Percentiles rank a stretch among this genome's conserved stretches.
These are phyloP conservation scores for Digitaria exilis DNA, from an alignment of 202 grass and related monocot species.

Conservation along the genomic window DNA sequence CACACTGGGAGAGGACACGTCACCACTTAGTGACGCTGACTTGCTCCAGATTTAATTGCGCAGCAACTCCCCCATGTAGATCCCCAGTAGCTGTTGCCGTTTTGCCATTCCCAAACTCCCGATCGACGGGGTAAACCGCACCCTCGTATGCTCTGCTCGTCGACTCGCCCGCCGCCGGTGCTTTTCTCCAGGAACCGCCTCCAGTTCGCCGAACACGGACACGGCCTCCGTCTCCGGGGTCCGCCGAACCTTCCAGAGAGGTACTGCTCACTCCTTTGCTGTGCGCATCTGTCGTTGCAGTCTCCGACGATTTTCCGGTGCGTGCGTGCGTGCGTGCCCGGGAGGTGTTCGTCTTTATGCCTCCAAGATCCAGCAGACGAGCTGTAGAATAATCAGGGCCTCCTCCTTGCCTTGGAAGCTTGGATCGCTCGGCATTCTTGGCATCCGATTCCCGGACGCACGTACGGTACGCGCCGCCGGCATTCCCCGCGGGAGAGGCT, in stretches of 20 bases:
- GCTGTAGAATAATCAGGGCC: background rate
- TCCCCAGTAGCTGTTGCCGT: no score
- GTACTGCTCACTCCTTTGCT: background rate
- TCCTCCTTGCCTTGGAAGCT: background rate
- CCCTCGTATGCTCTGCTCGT: background rate
- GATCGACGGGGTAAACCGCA: background rate
- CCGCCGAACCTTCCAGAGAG: background rate
- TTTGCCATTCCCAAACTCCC: background rate
- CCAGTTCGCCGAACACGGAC: background rate
- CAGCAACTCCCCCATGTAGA: background rate
- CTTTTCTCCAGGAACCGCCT: no score
- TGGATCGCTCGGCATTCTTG: slow-evolving; percentile 8
- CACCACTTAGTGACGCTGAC: background rate
- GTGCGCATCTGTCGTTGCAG: background rate
- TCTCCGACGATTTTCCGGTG: background rate
- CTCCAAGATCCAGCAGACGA: background rate
- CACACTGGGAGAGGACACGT: background rate
- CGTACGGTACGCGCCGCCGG: background rate
- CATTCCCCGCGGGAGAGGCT: background rate
- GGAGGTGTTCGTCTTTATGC: slow-evolving; percentile 23
- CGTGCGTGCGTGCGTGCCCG: slow-evolving; percentile 1
- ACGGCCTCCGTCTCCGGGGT: background rate
- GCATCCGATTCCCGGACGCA: slow-evolving; percentile 32
- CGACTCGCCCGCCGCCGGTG: background rate
- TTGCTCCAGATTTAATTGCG: background rate